A percentile compares a stretch with the other conserved stretches of the same genome.
These are phyloP conservation scores for Ceratocystis diversiconidia DNA, from an alignment of 2,329 filamentous ascomycete genomes.

Conservation along the genomic window DNA sequence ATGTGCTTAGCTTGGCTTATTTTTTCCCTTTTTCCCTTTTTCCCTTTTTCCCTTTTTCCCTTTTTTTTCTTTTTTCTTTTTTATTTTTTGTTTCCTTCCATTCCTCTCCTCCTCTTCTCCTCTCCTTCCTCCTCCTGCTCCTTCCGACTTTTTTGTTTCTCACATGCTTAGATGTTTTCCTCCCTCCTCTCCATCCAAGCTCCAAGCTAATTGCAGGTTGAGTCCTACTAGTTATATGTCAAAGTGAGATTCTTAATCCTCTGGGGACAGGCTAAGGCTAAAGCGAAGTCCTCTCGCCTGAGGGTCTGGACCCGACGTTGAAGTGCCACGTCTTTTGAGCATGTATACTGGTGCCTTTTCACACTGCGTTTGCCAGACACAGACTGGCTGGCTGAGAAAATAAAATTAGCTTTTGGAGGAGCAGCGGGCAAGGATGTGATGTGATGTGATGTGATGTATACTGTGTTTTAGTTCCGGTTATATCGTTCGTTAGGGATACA, in stretches of 20 bases:
- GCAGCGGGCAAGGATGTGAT: neutral
- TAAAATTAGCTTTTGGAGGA: neutral
- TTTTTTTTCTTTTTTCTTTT: neutral
- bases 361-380: neutral
- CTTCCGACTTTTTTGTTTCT: neutral
- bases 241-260: constrained; percentile 4
- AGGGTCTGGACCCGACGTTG: neutral
- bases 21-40: neutral
- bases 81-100: neutral
- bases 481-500: neutral
- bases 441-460: neutral
- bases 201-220: neutral
- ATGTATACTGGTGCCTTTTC: no score
- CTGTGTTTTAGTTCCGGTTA: neutral
- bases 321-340: neutral
- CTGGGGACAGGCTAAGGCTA: neutral
- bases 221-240: neutral
- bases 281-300: neutral
- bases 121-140: neutral
- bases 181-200: neutral
- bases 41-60: neutral
- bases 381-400: neutral
- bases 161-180: neutral
- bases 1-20: neutral
- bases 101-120: neutral